Evolutionary conservation across 2,329 filamentous ascomycete species (phyloP), one percentile per base, ranked within the genome.

Genomic region (Fusarium sp.): DNA sequence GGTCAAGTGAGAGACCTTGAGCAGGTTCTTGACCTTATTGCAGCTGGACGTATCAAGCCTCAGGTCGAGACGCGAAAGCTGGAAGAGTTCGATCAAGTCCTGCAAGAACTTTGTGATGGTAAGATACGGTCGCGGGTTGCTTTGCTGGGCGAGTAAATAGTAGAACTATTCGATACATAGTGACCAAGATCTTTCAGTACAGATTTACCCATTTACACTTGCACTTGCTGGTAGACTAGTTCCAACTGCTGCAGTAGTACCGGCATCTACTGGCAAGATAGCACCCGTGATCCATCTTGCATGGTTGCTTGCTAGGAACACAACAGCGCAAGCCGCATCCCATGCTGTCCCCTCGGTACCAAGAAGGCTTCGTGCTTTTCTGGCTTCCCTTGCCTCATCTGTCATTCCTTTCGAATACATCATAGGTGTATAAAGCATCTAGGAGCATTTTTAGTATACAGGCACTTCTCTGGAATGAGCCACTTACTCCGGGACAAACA

Each of bases 401-500:
- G 68, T 76, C 80, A 83, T 83, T 0, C 80, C 80, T 3, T 71
- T 73, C 0, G 70, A 67, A 17, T 78, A 78, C 72, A 83, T 79
- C 82, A 84, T 84, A 0, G 82, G 82, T 0, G 82, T 84, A 56
- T 82, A 83, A 0, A 83, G 74, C 79, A 83, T 83, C 66, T 80
- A 62, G 48, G 9, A 25, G 9, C 1, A 7, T 49, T 65, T 41
- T 15, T 9, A 71, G 47, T 45, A 5, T 9, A 11, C 1, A 11
- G 2, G 53, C 73, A 7, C 9, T 17, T 5, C 6, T 9, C 0
- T 1, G 1, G 5, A 1, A 0, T 4, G 1, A 19, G 30, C 30
- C 13, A 14, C 57, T 58, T 32, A 59, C 61, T 11, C 81, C 82
- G 5, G 82, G 82, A 62, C 81, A 83, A 1, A 85, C 82, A 22